Base-by-base conservation (phyloP, 169 alveolate genomes). In the Miamiensis avidus region DNA sequence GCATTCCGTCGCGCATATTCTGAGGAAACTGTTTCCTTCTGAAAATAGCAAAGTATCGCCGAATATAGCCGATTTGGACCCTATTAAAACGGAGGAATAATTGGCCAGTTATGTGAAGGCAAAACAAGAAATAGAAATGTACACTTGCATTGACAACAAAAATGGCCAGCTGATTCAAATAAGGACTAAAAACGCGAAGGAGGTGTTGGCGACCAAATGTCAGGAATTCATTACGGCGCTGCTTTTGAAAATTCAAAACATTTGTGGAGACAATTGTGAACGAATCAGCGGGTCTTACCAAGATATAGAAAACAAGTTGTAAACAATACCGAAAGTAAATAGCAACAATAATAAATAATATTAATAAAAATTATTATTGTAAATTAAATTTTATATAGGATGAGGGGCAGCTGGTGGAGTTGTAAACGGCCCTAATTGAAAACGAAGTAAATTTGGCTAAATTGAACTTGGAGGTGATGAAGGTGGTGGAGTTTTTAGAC, bases 391-490 rank as follows among this genome's bases (percentile, higher is more conserved):
- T 49, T 20, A 49, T 11, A 49, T 82, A 88, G 27, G 85, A 93
- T 74, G 96, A 93, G 72, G 81, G 77, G 29, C 90, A 90, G 69
- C 85, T 90, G 76, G 94, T 93, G 30, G 87, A 78, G 29, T 82
- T 91, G 16, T 88, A 89, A 81, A 89, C 89, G 15, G 87, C 83
- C 33, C 89, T 93, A 27, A 88, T 84, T 64, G 92, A 89, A 75
- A 87, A 94, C 34, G 94, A 93, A 75, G 87, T 88, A 1, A 93
- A 91, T 84, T 91, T 90, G n/a, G 91, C 88, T 6, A 65, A 93
- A 65, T 75, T 90, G 29, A 84, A 82, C 27, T 29, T 79, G 32
- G 91, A 87, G 73, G 86, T 89, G 28, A 75, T 69, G 34, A 88
- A 87, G 29, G 91, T 93, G 26, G 84, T 84, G 11, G 85, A 91